phyloP scores from a whole-genome alignment of 1,284 basidiomycete species.

The Leccinum griseonigrum region DNA sequence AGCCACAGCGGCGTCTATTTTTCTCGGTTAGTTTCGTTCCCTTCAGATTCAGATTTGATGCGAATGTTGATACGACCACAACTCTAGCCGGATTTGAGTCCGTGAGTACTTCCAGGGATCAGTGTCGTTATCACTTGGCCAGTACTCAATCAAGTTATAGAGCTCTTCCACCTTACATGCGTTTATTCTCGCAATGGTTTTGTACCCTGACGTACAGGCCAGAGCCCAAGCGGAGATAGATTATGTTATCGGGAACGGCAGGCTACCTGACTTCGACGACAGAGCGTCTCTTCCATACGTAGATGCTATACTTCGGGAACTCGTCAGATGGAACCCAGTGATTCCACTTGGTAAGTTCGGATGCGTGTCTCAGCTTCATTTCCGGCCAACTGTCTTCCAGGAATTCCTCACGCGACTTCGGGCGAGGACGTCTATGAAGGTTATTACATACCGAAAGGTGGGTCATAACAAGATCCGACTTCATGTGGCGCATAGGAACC shows the following conservation, averaged over 20 bases:
- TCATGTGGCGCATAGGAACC: conserved; percentile 5
- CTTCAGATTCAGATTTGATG: background rate
- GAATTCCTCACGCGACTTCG: conserved; percentile 27
- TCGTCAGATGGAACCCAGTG: conserved; percentile 36
- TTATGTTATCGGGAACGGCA: conserved; percentile 28
- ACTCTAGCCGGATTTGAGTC: conserved; percentile 29
- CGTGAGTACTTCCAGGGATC: conserved; percentile 11
- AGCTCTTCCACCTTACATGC: conserved; percentile 27
- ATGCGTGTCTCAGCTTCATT: conserved; percentile 7
- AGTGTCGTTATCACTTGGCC: background rate
- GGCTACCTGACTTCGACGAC: conserved; percentile 36
- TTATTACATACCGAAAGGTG: conserved; percentile 29
- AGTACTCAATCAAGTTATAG: conserved; percentile 7
- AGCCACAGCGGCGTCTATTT: conserved; percentile 20
- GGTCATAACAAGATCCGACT: background rate
- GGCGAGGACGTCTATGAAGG: conserved; percentile 31
- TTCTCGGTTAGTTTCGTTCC: conserved; percentile 18
- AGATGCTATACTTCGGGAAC: conserved; percentile 36
- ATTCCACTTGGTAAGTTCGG: conserved; percentile 29
- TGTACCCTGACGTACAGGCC: conserved; percentile 36
- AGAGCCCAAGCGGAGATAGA: conserved; percentile 36
- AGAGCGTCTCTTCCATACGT: conserved; percentile 34
- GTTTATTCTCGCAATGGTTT: conserved; percentile 39
- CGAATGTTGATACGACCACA: background rate
- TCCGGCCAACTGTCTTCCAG: conserved; percentile 12